Conservation (phyloP, 78 protist species). For the Paratrimastix pyriformis region DNA sequence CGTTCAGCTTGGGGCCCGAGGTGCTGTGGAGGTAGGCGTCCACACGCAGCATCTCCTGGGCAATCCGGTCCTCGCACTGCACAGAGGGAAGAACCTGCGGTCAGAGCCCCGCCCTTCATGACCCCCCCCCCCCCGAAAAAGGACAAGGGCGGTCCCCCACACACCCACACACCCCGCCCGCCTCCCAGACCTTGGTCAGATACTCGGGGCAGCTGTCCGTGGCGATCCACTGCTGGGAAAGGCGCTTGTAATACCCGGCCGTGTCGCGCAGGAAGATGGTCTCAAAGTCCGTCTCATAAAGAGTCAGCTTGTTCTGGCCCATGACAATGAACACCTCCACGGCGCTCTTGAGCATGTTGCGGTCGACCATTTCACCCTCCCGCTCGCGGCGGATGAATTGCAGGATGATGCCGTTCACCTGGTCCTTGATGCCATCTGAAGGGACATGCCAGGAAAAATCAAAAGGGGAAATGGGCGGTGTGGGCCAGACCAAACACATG, state of each 20-base stretch:
- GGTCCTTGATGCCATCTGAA: too few relatives aligned
- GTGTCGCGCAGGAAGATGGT: background rate
- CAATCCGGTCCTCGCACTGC: background rate
- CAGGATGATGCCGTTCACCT: too few relatives aligned
- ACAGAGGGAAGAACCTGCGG: too few relatives aligned
- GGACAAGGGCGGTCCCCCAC: too few relatives aligned
- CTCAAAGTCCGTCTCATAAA: background rate
- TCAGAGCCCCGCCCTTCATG: too few relatives aligned
- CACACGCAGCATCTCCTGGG: background rate
- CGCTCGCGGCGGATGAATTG: background rate
- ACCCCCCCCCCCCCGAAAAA: too few relatives aligned
- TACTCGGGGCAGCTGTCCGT: conserved; percentile 6
- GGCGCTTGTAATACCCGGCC: background rate
- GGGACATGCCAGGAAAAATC: too few relatives aligned
- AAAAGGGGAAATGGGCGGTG: too few relatives aligned
- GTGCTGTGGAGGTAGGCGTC: background rate
- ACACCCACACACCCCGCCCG: too few relatives aligned
- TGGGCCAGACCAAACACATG: too few relatives aligned
- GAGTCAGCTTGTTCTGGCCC: background rate
- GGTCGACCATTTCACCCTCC: background rate
- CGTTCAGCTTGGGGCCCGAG: background rate
- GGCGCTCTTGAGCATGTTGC: background rate
- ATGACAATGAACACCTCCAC: conserved; percentile 4
- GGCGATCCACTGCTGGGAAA: background rate
- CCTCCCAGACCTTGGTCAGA: background rate